Percentiles rank a stretch among this genome's conserved stretches.
Conservation (phyloP, 2,329 filamentous ascomycete genomes). For the Aureobasidium sp. region DNA sequence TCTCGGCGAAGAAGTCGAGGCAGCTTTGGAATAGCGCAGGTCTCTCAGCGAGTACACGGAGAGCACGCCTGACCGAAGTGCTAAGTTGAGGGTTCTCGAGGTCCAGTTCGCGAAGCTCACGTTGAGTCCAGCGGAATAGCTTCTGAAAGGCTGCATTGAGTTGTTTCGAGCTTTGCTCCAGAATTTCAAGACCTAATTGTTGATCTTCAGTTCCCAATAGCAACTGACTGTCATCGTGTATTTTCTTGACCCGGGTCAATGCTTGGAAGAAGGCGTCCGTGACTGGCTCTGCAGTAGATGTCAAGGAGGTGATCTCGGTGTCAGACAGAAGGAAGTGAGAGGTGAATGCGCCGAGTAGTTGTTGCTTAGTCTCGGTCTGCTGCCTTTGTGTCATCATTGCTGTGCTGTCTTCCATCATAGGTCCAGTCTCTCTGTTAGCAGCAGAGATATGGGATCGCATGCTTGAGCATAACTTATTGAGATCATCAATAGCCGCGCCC, state of each 20-base stretch:
- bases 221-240: slow-evolving; percentile 80
- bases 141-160: slow-evolving; percentile 91
- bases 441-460: slow-evolving; percentile 70
- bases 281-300: slow-evolving; percentile 70
- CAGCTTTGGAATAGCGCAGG: slow-evolving; percentile 89
- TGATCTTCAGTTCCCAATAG: slow-evolving; percentile 87
- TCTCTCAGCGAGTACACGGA: slow-evolving; percentile 80
- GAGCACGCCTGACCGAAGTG: slow-evolving; percentile 68
- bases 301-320: slow-evolving; percentile 67
- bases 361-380: slow-evolving; percentile 71
- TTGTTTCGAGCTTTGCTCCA: slow-evolving; percentile 81
- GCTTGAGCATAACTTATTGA: slow-evolving; percentile 71
- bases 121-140: slow-evolving; percentile 88
- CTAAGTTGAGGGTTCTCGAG: slow-evolving; percentile 92
- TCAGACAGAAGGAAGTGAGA: slow-evolving; percentile 78
- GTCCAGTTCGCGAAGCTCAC: slow-evolving; percentile 85
- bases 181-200: slow-evolving; percentile 75
- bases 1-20: slow-evolving; percentile 85
- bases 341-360: slow-evolving; percentile 66
- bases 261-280: slow-evolving; percentile 76
- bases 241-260: slow-evolving; percentile 71
- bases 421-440: slow-evolving; percentile 65
- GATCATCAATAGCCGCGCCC: slow-evolving; percentile 63
- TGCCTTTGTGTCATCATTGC: slow-evolving; percentile 62
- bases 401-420: slow-evolving; percentile 69